Evolutionary conservation across 345 rosid species (phyloP).

Genomic region (Gossypium raimondii): DNA sequence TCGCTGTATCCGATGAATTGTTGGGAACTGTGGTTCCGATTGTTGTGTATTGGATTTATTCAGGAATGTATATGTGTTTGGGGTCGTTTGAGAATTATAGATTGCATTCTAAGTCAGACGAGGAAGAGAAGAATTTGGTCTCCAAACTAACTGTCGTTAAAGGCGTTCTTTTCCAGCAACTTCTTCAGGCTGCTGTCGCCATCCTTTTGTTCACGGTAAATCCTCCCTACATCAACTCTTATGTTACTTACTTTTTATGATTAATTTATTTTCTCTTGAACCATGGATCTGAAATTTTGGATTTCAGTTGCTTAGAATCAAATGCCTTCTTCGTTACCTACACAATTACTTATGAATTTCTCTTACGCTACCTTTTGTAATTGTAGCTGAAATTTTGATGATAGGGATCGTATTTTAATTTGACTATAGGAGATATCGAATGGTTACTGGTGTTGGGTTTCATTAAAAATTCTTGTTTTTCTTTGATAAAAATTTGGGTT

Average conservation of each 20-base stretch:
- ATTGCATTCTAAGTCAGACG: conserved; percentile 71
- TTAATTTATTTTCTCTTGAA: neutral
- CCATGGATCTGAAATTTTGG: neutral
- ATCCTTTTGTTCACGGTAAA: conserved; percentile 66
- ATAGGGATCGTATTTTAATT: neutral
- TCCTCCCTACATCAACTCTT: neutral
- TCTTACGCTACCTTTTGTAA: no score
- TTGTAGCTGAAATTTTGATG: neutral
- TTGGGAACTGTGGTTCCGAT: conserved; percentile 83
- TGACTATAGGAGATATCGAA: neutral
- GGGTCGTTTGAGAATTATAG: conserved; percentile 60
- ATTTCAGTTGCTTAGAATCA: no score
- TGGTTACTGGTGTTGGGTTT: neutral
- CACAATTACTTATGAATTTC: no score
- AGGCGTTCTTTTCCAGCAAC: conserved; percentile 81
- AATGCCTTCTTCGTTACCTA: no score
- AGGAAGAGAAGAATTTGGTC: conserved; percentile 76
- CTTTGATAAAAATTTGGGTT: neutral
- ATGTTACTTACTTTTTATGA: neutral
- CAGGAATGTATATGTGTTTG: conserved; percentile 60
- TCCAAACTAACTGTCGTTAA: conserved; percentile 62
- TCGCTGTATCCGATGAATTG: conserved; percentile 61
- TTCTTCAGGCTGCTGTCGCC: conserved; percentile 73
- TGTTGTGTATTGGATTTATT: conserved; percentile 73
- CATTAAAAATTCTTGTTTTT: neutral